Evolutionary conservation across 2,329 filamentous ascomycete genomes (phyloP).

Genomic region (Cladophialophora exuberans): DNA sequence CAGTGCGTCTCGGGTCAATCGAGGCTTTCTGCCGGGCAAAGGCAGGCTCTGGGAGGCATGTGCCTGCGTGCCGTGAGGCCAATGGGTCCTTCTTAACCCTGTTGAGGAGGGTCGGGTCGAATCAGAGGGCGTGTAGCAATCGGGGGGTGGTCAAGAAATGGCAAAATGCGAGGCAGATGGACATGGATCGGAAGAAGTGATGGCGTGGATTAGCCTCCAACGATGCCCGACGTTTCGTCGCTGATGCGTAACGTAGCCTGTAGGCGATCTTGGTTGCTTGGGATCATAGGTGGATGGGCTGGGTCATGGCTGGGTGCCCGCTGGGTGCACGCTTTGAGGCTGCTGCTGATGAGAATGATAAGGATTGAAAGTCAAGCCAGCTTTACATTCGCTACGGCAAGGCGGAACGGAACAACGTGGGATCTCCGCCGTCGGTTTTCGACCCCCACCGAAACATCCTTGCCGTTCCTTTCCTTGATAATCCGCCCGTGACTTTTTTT

Average conservation of each 20-base stretch:
- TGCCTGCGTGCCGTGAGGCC: constrained; percentile 22
- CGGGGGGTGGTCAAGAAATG: constrained; percentile 21
- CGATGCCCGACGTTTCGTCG: constrained; percentile 25
- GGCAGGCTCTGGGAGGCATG: constrained; percentile 26
- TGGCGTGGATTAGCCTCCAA: constrained; percentile 27
- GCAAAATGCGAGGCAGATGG: constrained; percentile 20
- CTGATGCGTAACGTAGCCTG: constrained; percentile 10
- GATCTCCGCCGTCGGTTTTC: constrained; percentile 19
- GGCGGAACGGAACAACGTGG: constrained; percentile 32
- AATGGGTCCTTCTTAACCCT: constrained; percentile 22
- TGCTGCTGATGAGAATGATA: constrained; percentile 23
- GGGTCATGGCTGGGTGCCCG: background rate
- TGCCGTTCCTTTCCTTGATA: background rate
- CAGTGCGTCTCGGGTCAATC: constrained; percentile 12
- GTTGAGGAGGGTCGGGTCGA: constrained; percentile 15
- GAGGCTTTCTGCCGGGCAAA: constrained; percentile 24
- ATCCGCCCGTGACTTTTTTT: too few relatives aligned
- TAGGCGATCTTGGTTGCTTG: constrained; percentile 14
- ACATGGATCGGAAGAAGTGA: constrained; percentile 29
- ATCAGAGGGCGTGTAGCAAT: constrained; percentile 27
- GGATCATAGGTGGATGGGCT: constrained; percentile 8
- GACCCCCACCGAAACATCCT: constrained; percentile 9
- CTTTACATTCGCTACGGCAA: constrained; percentile 9
- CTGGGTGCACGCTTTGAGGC: constrained; percentile 10
- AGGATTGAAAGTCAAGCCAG: constrained; percentile 18